Evolutionary conservation across 495 filamentous ascomycete genomes (phyloP).

Genomic region (Talaromyces proteolyticus): DNA sequence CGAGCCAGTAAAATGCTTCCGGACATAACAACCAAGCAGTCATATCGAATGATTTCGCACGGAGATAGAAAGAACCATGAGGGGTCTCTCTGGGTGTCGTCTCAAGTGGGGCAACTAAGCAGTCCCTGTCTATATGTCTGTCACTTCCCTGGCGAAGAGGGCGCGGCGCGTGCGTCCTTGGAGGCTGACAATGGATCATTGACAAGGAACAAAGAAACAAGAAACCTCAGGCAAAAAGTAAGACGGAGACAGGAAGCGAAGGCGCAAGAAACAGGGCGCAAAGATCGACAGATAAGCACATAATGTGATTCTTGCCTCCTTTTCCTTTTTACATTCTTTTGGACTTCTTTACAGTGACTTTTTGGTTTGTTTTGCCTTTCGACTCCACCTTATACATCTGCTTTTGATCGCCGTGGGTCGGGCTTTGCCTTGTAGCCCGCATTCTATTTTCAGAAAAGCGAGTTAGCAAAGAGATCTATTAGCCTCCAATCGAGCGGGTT

Average conservation of each 20-base stretch:
- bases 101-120: neutral
- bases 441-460: neutral
- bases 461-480: too few relatives aligned
- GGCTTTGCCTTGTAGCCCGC: neutral
- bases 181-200: neutral
- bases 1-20: neutral
- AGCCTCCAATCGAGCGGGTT: neutral
- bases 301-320: neutral
- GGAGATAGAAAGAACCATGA: neutral
- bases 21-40: neutral
- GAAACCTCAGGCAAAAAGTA: neutral
- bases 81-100: too few relatives aligned
- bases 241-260: neutral
- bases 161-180: too few relatives aligned
- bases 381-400: neutral
- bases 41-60: neutral
- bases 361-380: too few relatives aligned
- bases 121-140: too few relatives aligned
- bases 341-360: neutral
- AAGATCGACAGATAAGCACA: neutral
- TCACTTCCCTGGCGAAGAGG: too few relatives aligned
- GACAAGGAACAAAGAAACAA: conserved; percentile 4
- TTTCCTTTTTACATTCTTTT: neutral
- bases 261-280: neutral
- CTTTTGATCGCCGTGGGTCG: neutral